Evolutionary conservation across 495 filamentous ascomycete species (phyloP).

Genomic region (Aspergillus kassunensis): DNA sequence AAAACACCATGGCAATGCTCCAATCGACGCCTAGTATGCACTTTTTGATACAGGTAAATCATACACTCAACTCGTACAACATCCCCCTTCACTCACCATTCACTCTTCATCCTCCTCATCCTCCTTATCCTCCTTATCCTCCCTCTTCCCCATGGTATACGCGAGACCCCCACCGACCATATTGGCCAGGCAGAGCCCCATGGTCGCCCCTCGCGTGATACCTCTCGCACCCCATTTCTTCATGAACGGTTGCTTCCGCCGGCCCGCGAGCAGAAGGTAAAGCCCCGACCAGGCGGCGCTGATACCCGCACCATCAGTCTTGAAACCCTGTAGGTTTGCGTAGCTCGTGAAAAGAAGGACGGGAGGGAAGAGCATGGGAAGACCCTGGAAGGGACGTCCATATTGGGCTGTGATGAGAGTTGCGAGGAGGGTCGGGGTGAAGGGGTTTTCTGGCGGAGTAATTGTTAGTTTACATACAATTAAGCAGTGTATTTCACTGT

Average conservation of each 20-base stretch:
- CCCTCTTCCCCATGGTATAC: conserved; percentile 62
- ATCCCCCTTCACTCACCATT: background rate
- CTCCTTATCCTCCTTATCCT: conserved; percentile 47
- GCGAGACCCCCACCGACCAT: conserved; percentile 64
- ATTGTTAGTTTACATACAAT: background rate
- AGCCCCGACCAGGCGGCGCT: conserved; percentile 82
- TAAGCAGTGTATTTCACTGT: background rate
- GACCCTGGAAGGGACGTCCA: conserved; percentile 64
- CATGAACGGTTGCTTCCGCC: conserved; percentile 55
- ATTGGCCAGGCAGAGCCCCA: conserved; percentile 69
- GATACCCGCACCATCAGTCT: conserved; percentile 77
- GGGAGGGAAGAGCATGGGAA: conserved; percentile 79
- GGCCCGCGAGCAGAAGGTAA: conserved; percentile 72
- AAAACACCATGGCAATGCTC: conserved; percentile 16
- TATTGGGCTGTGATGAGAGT: conserved; percentile 76
- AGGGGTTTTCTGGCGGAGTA: conserved; percentile 60
- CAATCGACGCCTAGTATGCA: conserved; percentile 13
- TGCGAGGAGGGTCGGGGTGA: conserved; percentile 74
- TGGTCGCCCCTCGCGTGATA: conserved; percentile 62
- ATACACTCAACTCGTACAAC: no score
- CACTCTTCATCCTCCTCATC: background rate
- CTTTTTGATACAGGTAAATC: background rate
- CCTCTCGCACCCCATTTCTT: conserved; percentile 66
- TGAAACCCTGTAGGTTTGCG: conserved; percentile 72
- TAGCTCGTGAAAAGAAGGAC: conserved; percentile 85